These are phyloP conservation scores for Xylariaceae sp. DNA, from an alignment of 2,329 filamentous ascomycete species.

Conservation along the genomic window DNA sequence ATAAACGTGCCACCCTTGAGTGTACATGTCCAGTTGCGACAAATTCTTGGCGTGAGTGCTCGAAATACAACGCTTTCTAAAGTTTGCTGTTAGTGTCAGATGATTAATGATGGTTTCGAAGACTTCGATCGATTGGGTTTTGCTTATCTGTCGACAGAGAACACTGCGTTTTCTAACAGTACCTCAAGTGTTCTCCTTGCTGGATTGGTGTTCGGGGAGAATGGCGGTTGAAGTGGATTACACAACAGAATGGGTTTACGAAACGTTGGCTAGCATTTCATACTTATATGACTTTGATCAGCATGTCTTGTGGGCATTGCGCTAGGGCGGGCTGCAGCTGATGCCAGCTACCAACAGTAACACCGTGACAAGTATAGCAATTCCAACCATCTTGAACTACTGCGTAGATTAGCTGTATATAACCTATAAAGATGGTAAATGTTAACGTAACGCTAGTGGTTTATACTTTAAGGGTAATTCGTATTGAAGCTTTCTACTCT, in stretches of 20 bases:
- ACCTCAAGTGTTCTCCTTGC: conserved; percentile 3
- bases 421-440: no score
- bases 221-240: conserved; percentile 13
- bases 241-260: conserved; percentile 11
- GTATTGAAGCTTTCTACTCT: no score
- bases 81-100: conserved; percentile 13
- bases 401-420: no score
- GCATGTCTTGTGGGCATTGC: conserved; percentile 9
- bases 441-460: no score
- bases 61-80: conserved; percentile 8
- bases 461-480: no score
- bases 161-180: conserved; percentile 13
- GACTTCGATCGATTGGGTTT: conserved; percentile 13
- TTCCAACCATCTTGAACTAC: neutral
- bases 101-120: conserved; percentile 3
- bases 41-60: conserved; percentile 5
- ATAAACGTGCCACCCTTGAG: conserved; percentile 4
- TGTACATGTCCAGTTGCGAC: conserved; percentile 8
- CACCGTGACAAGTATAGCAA: conserved; percentile 3
- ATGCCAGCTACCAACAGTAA: conserved; percentile 10
- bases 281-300: conserved; percentile 12
- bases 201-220: conserved; percentile 1
- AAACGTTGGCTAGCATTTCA: conserved; percentile 12
- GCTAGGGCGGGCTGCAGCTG: neutral
- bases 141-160: conserved; percentile 14